Percentiles rank a stretch among this genome's conserved stretches.
Evolutionary conservation across 108 stramenopile species (phyloP).

Genomic region (Cyclotella choctawhatcheeana): DNA sequence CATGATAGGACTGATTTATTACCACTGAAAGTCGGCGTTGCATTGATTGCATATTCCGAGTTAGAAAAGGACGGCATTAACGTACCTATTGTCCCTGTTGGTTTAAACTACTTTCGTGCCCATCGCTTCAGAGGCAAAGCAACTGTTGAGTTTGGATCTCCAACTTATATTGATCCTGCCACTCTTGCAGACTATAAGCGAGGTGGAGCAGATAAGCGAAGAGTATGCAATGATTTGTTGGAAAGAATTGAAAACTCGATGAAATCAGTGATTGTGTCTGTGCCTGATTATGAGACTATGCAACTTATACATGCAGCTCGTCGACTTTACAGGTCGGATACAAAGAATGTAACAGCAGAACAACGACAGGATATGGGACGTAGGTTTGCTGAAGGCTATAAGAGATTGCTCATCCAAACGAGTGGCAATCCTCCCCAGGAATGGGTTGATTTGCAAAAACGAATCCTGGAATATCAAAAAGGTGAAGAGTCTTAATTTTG

Average conservation of each 20-base stretch:
- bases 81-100: conserved; percentile 97
- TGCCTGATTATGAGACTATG: conserved; percentile 94
- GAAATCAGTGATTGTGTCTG: conserved; percentile 93
- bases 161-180: conserved; percentile 77
- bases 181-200: conserved; percentile 69
- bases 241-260: conserved; percentile 89
- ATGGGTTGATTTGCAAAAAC: conserved; percentile 79
- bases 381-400: conserved; percentile 95
- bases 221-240: conserved; percentile 87
- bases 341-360: conserved; percentile 54
- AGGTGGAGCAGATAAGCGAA: conserved; percentile 72
- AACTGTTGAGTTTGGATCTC: conserved; percentile 87
- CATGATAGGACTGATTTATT: conserved; percentile 98
- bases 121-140: conserved; percentile 92
- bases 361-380: conserved; percentile 93
- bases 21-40: conserved; percentile 98
- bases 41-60: conserved; percentile 94
- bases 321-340: conserved; percentile 75
- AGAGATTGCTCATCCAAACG: conserved; percentile 67
- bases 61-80: conserved; percentile 90
- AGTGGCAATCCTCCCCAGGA: conserved; percentile 81
- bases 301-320: conserved; percentile 94
- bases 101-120: conserved; percentile 95
- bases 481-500: too few relatives aligned
- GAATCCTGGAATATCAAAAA: conserved; percentile 83